Percentiles rank a stretch among this genome's conserved stretches.
Conservation (phyloP, 2,329 filamentous ascomycete species). For the Claviceps cyperi region DNA sequence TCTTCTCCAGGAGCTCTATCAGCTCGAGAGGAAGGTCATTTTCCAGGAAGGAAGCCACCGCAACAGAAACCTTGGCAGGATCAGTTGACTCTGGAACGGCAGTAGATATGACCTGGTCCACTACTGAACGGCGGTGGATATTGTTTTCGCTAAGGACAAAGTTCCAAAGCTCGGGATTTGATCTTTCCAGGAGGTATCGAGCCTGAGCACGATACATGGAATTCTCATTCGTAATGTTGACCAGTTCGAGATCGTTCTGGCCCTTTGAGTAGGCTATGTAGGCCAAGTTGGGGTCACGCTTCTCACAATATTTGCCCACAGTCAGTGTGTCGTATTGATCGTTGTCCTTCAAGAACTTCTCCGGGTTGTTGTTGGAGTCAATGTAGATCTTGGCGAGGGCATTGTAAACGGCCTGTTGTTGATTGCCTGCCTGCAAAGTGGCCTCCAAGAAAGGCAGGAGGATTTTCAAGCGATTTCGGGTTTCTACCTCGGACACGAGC, state of each 20-base stretch:
- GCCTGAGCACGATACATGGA: constrained; percentile 99
- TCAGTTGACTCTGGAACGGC: constrained; percentile 88
- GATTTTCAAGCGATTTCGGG: constrained; percentile 87
- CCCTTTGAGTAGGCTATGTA: constrained; percentile 94
- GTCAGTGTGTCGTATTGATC: constrained; percentile 85
- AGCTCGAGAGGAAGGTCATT: constrained; percentile 86
- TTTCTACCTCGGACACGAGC: constrained; percentile 88
- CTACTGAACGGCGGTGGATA: constrained; percentile 78
- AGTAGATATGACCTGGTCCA: constrained; percentile 92
- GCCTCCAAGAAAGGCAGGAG: constrained; percentile 91
- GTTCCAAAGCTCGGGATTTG: constrained; percentile 79
- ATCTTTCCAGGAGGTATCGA: constrained; percentile 81
- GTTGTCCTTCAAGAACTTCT: constrained; percentile 95
- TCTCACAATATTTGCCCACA: constrained; percentile 97
- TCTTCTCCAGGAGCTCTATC: constrained; percentile 97
- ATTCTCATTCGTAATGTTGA: constrained; percentile 98
- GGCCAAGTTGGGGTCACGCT: constrained; percentile 89
- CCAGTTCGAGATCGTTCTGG: constrained; percentile 91
- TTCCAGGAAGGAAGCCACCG: constrained; percentile 82
- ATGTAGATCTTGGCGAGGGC: constrained; percentile 99
- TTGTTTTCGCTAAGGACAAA: constrained; percentile 96
- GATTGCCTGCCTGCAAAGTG: constrained; percentile 76
- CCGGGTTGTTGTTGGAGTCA: constrained; percentile 93
- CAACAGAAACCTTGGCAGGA: constrained; percentile 86
- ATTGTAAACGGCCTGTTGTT: constrained; percentile 94